These are phyloP conservation scores for Phytopythium litorale DNA, from an alignment of 352 stramenopile genomes.

Conservation along the genomic window DNA sequence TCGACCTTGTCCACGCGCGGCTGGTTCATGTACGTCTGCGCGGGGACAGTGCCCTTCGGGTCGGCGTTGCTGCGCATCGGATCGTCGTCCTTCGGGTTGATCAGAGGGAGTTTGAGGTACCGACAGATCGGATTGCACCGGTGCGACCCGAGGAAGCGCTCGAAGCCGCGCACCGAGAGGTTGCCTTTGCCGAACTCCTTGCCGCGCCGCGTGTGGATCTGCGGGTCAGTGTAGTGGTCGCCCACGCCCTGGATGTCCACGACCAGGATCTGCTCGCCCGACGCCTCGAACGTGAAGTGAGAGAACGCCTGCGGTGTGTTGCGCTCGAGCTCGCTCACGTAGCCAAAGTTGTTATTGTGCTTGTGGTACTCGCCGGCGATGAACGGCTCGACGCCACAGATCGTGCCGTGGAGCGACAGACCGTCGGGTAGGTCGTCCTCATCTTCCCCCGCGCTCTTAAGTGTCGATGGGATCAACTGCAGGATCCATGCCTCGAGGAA, in stretches of 20 bases:
- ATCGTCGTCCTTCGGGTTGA: constrained; percentile 56
- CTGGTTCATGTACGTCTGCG: constrained; percentile 69
- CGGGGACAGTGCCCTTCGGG: constrained; percentile 57
- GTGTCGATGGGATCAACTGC: constrained; percentile 42
- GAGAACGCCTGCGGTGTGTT: constrained; percentile 89
- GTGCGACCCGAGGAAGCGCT: constrained; percentile 70
- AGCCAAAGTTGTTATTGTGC: constrained; percentile 84
- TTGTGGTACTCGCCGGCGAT: constrained; percentile 82
- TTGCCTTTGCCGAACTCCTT: constrained; percentile 87
- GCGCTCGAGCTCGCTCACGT: constrained; percentile 73
- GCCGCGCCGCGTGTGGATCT: constrained; percentile 85
- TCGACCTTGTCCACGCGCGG: constrained; percentile 55
- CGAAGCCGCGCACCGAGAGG: constrained; percentile 58
- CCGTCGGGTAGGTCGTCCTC: constrained; percentile 29
- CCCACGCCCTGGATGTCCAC: constrained; percentile 94
- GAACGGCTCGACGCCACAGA: constrained; percentile 76
- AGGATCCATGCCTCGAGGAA: constrained; percentile 77
- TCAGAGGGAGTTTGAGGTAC: constrained; percentile 70
- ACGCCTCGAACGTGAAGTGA: constrained; percentile 91
- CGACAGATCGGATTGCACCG: constrained; percentile 81
- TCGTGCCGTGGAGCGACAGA: constrained; percentile 56
- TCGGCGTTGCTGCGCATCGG: constrained; percentile 13
- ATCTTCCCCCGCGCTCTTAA: constrained; percentile 1
- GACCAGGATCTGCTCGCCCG: constrained; percentile 89
- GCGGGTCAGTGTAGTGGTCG: constrained; percentile 95